Conservation (phyloP, 2,329 filamentous ascomycete genomes). For the Phaeomoniella chlamydospora region DNA sequence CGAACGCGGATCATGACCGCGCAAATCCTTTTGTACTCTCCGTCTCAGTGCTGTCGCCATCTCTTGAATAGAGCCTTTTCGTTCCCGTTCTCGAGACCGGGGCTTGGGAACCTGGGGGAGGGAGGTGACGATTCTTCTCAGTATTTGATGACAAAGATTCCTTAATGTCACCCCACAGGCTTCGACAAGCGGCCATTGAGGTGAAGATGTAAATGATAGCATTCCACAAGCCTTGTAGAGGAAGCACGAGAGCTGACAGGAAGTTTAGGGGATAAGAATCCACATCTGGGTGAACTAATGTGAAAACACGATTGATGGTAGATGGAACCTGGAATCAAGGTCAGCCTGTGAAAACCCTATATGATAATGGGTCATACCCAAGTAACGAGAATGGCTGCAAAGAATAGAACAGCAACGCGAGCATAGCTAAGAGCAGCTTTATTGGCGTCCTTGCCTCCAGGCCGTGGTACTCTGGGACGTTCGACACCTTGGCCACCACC, state of each 20-base stretch:
- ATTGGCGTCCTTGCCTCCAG: slow-evolving; percentile 14
- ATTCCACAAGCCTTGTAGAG: slow-evolving; percentile 78
- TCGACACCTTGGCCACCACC: not conserved
- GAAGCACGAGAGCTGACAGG: slow-evolving; percentile 59
- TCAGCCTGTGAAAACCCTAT: not conserved
- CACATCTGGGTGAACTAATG: slow-evolving; percentile 41
- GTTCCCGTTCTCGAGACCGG: not conserved
- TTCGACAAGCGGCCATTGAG: slow-evolving; percentile 45
- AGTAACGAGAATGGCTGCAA: slow-evolving; percentile 25
- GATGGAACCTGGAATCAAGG: slow-evolving; percentile 40
- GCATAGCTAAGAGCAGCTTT: slow-evolving; percentile 23
- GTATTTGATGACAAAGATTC: not conserved
- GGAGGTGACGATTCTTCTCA: not conserved
- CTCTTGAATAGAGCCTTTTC: not conserved
- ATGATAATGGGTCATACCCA: slow-evolving; percentile 15
- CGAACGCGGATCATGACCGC: too few relatives aligned
- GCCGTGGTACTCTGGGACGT: not conserved
- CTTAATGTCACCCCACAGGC: not conserved
- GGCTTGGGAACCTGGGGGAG: not conserved
- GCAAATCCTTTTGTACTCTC: not conserved
- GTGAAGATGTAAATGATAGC: slow-evolving; percentile 60
- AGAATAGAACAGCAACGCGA: slow-evolving; percentile 24
- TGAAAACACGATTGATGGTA: slow-evolving; percentile 62
- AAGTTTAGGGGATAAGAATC: slow-evolving; percentile 48
- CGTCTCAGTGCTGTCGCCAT: not conserved